Conservation (phyloP, 768 basidiomycete genomes). For the Hericium erinaceus region DNA sequence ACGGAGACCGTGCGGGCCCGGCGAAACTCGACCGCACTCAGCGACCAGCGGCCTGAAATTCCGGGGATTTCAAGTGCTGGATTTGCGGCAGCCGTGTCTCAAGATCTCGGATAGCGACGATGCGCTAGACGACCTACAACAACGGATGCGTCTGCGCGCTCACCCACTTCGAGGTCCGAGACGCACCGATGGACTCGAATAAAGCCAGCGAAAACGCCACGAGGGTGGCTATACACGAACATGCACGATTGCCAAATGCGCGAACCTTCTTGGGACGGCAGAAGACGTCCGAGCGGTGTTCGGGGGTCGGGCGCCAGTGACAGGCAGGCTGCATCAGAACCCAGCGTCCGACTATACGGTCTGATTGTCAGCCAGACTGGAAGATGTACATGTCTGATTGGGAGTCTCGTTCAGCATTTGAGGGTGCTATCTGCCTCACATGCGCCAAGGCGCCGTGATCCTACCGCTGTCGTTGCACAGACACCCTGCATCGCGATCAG, state of each 20-base stretch:
- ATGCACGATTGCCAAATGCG: background rate
- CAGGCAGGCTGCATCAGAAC: background rate
- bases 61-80: too few relatives aligned
- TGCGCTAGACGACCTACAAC: background rate
- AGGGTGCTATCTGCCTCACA: background rate
- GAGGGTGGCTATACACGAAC: background rate
- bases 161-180: background rate
- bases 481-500: background rate
- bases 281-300: background rate
- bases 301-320: background rate
- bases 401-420: background rate
- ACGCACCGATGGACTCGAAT: background rate
- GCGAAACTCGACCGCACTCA: too few relatives aligned
- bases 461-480: background rate
- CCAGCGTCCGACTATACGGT: background rate
- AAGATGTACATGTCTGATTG: background rate
- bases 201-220: background rate
- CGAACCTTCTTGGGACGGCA: background rate
- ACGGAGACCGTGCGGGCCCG: too few relatives aligned
- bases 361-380: background rate
- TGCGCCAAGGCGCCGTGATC: background rate
- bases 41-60: too few relatives aligned
- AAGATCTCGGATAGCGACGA: too few relatives aligned
- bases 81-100: too few relatives aligned
- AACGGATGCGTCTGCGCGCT: background rate